Evolutionary conservation across 805 yeast genomes (phyloP), one percentile per base, ranked within the genome.

Genomic region (Kuraishia floccosa): DNA sequence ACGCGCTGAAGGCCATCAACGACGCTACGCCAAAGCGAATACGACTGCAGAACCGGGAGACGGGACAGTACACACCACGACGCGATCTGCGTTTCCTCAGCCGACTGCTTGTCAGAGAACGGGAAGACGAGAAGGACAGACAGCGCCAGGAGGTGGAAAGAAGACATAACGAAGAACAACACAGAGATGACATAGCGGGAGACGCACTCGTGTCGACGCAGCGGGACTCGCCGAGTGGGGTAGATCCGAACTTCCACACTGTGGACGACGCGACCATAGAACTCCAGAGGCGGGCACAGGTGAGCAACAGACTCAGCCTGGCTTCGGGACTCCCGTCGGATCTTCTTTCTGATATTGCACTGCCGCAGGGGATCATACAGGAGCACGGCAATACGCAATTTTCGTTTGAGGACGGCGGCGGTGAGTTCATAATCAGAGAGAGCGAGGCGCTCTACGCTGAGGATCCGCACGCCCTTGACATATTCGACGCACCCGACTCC

Each of bases 341-440:
- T 10, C 25, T 34, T 10, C 24, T 30, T 14, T 42, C 55, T 1
- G 51, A 49, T 29, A 42, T 54, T 15, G 58, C 59, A 2, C 32
- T 54, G 6, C 59, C 59, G 2, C 53, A 52, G 32, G 59, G 56
- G 11, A 49, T 54, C 8, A 40, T 52, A 2, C 33, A 51, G 19
- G 48, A 49, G 29, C 40, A 40, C 13, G 53, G 52, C 8, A 30
- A 36, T 6, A 40, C 42, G 8, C 20, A 18, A 11, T 26, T 35
- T 17, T 37, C 39, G 11, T 39, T 30, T 18, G 38, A 35, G 12
- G 41, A 39, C 17, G 35, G 34, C 17, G 39, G 30, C 20, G 39
- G 33, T 16, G 35, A 35, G 12, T 38, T 32, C 4, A 37, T 33
- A 10, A 38, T 26, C 5, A 36, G 31, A 5, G 33, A 27, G 6